Percentiles rank a stretch among this genome's conserved stretches.
phyloP scores from a whole-genome alignment of 73 alveolate species.

The Tetrahymena borealis region DNA sequence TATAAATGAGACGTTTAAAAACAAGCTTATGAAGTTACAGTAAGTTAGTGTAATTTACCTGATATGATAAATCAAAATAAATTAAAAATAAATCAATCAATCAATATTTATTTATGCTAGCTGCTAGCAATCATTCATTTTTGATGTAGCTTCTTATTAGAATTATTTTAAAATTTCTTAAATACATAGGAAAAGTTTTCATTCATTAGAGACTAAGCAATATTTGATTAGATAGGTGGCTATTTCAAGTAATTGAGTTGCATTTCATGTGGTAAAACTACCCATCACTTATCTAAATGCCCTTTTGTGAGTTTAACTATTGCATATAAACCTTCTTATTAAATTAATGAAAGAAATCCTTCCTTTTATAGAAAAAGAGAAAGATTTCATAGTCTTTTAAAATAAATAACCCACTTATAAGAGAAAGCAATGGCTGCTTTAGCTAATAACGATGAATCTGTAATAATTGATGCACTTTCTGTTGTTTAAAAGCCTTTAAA shows the following conservation, averaged over 20 bases:
- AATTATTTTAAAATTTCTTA: not conserved
- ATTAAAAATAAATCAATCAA: too few relatives aligned
- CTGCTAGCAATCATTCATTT: too few relatives aligned
- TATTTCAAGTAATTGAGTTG: not conserved
- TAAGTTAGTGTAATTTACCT: too few relatives aligned
- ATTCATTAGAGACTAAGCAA: not conserved
- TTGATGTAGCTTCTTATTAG: not conserved
- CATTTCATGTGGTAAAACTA: not conserved
- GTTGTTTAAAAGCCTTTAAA: not conserved
- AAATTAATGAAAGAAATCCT: not conserved
- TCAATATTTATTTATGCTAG: too few relatives aligned
- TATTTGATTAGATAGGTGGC: not conserved
- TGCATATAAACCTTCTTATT: not conserved
- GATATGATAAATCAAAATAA: too few relatives aligned
- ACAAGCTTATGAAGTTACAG: too few relatives aligned
- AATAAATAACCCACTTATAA: not conserved
- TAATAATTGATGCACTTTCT: not conserved
- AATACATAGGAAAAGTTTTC: not conserved
- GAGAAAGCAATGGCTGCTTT: not conserved
- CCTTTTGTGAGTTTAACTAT: not conserved
- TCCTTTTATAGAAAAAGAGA: not conserved
- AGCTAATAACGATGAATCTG: not conserved
- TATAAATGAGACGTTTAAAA: too few relatives aligned
- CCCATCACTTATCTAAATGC: not conserved
- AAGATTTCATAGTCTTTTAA: not conserved